Base-by-base conservation (phyloP, 2,329 filamentous ascomycete species). In the Aspergillus costaricaensis region DNA sequence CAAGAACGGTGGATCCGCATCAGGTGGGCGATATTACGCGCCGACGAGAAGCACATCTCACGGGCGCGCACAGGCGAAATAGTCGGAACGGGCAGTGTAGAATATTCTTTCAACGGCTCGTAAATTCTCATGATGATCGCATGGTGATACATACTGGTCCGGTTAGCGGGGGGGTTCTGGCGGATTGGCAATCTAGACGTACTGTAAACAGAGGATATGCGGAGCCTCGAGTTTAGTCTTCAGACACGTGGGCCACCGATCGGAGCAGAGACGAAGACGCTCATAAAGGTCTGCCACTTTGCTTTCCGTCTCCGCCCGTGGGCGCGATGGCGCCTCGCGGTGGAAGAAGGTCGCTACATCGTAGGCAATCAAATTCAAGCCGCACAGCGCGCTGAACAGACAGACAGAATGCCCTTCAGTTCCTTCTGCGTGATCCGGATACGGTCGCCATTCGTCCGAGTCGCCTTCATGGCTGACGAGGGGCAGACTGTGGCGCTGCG, bases 81-180 rank as follows among this genome's bases (percentile, higher is more conserved):
- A 53, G 21, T 60, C 36, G 25, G n/a, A 47, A 21, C 48, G 66
- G 32, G 39, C 50, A 21, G 52, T 2, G 41, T 15, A 2, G 50
- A 53, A 1, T 19, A 44, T 2, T 49, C 55, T 57, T 65, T 68
- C 10, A 70, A 23, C 15, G 62, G 48, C 3, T 62, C 70, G 57
- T 72, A 77, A 1, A 78, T 63, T 1, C 66, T 65, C 32, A 77
- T 72, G 9, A 76, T 63, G n/a, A 76, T 67, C n/a, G 69, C 62
- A 53, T 79, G 72, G 47, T 76, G 75, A 47, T 77, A 72, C 63
- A 77, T 74, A 48, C 76, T 78, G 17, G 2, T 8, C 15, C 8
- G 9, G 62, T 62, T 55, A 62, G 57, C 5, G 8, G 5, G 27
- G 7, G 9, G 27, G 7, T 30, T 10, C 9, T 2, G n/a, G 1